Percentiles rank a stretch among this genome's conserved stretches.
Evolutionary conservation across 2,329 filamentous ascomycete genomes (phyloP).

Genomic region (Hypoxylon sp.): DNA sequence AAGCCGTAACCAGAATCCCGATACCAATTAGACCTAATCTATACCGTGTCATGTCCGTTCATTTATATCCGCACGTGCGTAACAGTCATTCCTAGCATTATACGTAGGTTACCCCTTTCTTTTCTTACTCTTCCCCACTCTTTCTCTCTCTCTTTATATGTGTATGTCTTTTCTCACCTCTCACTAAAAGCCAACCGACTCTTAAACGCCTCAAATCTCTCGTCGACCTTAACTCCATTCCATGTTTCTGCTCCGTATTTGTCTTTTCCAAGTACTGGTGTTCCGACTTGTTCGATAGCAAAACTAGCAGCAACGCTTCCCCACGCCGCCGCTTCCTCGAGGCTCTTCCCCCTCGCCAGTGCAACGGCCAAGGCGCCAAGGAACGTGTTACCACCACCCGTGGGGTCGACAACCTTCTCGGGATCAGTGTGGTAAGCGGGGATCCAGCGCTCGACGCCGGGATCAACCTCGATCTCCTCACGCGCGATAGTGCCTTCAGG

Average conservation of each 20-base stretch:
- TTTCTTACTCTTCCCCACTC: neutral
- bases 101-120: neutral
- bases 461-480: constrained; percentile 73
- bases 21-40: constrained; percentile 25
- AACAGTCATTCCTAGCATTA: constrained; percentile 1
- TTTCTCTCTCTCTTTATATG: neutral
- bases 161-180: constrained; percentile 4
- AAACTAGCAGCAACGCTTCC: constrained; percentile 89
- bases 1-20: constrained; percentile 24
- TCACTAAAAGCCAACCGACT: constrained; percentile 55
- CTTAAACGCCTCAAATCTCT: constrained; percentile 68
- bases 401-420: constrained; percentile 85
- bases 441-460: constrained; percentile 79
- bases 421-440: constrained; percentile 76
- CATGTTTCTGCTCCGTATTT: constrained; percentile 69
- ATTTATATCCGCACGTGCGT: constrained; percentile 3
- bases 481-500: constrained; percentile 67
- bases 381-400: constrained; percentile 94
- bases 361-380: constrained; percentile 73
- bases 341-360: constrained; percentile 69
- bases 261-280: constrained; percentile 70
- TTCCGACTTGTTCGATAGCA: constrained; percentile 93
- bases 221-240: constrained; percentile 70
- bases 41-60: constrained; percentile 28
- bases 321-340: constrained; percentile 82